Evolutionary conservation across 768 basidiomycete genomes (phyloP), one percentile per base, ranked within the genome.

Genomic region (Cyclocybe aegerita): DNA sequence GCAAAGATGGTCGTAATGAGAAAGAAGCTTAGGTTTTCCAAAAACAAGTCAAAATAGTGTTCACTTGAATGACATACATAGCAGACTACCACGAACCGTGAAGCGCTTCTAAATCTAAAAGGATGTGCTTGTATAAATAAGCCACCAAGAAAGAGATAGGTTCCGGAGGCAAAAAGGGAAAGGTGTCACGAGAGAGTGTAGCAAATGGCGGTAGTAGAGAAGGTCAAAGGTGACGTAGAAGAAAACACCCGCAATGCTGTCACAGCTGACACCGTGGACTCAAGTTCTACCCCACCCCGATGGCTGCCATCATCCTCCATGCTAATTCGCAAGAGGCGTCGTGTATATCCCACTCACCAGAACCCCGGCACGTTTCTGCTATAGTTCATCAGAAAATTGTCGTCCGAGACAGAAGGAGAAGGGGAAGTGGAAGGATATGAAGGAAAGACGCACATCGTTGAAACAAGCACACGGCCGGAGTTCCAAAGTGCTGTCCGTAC

Each of bases 401-500:
- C 9, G 16, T 33, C 12, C 1, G 29, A 31, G 10, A 39, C 39
- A 10, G 8, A 1, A 34, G 7, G 29, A 1, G 10, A 17, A 8
- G 9, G 39, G 9, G 4, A 43, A 11, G 31, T 9, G 23, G 9
- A 43, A 16, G 9, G 9, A 2, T 35, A 11, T n/a, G n/a, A n/a
- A n/a, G n/a, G n/a, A n/a, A n/a, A n/a, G 11, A 46, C 43, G 51
- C 39, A 66, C 58, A 47, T 41, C 53, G 38, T 61, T 57, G 35
- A 54, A 53, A 51, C n/a, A n/a, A n/a, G n/a, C 66, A 67, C 10
- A 55, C 46, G 1, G 54, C 48, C 3, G 66, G 64, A 4, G 52
- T 59, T 4, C 46, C 53, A 44, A 58, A 63, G 46, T 60, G 58
- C 9, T 48, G 54, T 12, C 64, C 64, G n/a, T 57, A 41, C n/a